phyloP scores from a whole-genome alignment of 1,284 basidiomycete genomes.

The Cryptococcus amylolentus region DNA sequence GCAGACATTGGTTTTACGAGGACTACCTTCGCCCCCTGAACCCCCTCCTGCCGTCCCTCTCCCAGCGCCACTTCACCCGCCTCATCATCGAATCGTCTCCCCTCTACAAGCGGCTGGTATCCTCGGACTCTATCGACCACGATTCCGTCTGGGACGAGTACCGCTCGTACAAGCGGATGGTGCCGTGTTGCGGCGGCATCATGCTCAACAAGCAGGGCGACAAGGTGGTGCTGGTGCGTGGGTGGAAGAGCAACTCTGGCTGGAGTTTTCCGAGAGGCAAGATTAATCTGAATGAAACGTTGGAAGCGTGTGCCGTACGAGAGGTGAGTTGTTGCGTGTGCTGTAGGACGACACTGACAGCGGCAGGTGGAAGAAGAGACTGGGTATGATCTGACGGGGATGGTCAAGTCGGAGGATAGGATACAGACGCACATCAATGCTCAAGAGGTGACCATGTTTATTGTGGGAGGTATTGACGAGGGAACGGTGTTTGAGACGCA shows the following conservation, averaged over 20 bases:
- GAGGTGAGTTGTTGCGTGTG: constrained; percentile 60
- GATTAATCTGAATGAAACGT: constrained; percentile 89
- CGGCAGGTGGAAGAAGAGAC: constrained; percentile 86
- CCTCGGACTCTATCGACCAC: constrained; percentile 33
- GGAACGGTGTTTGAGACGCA: constrained; percentile 85
- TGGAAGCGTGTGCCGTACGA: constrained; percentile 77
- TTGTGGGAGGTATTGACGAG: constrained; percentile 87
- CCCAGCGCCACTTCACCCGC: constrained; percentile 90
- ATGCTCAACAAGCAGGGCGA: constrained; percentile 88
- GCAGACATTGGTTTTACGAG: constrained; percentile 99
- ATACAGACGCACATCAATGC: constrained; percentile 87
- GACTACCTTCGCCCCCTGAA: constrained; percentile 94
- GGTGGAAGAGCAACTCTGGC: constrained; percentile 92
- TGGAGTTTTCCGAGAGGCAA: constrained; percentile 99
- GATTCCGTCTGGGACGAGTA: constrained; percentile 49
- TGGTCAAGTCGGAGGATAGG: constrained; percentile 66
- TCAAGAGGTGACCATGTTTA: constrained; percentile 83
- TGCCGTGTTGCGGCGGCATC: constrained; percentile 98
- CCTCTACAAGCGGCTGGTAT: constrained; percentile 30
- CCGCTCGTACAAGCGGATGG: constrained; percentile 90
- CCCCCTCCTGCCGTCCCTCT: constrained; percentile 77
- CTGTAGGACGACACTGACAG: neutral
- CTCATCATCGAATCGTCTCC: constrained; percentile 65
- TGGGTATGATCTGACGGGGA: constrained; percentile 75
- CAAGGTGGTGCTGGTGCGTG: constrained; percentile 94